These are phyloP conservation scores for Mayamaea pseudoterrestris DNA, from an alignment of 108 stramenopile genomes.

Conservation along the genomic window DNA sequence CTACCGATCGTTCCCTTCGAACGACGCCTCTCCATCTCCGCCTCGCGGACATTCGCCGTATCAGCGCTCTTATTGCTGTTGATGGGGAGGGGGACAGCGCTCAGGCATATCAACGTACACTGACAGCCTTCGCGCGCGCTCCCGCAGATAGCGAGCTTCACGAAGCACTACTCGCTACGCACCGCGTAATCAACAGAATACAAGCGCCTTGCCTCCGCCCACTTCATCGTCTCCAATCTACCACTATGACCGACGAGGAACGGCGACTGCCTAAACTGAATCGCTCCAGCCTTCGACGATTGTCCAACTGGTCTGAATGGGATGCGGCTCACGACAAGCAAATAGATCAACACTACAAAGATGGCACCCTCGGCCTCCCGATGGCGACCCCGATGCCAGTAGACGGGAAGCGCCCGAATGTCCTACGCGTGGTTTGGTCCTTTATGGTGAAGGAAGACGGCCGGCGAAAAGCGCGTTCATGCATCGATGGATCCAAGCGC, in stretches of 20 bases:
- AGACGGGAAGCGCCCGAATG: too few species aligned
- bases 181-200: too few species aligned
- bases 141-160: too few species aligned
- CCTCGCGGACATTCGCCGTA: too few species aligned
- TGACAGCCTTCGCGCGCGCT: too few species aligned
- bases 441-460: conserved; percentile 10
- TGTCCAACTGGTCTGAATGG: conserved; percentile 9
- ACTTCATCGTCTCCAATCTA: conserved; percentile 7
- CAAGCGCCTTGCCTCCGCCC: too few species aligned
- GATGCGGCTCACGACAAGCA: conserved; percentile 7
- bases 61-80: too few species aligned
- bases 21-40: too few species aligned
- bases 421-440: conserved; percentile 5
- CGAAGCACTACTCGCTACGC: too few species aligned
- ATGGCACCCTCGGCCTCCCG: conserved; percentile 2
- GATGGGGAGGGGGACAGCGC: too few species aligned
- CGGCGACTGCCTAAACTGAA: conserved; percentile 8
- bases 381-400: background rate
- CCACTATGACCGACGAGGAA: conserved; percentile 8
- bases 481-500: conserved; percentile 16
- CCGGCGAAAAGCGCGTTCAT: conserved; percentile 8
- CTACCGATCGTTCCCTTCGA: too few species aligned
- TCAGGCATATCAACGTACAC: too few species aligned
- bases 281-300: background rate
- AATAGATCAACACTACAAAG: conserved; percentile 2